phyloP scores from a whole-genome alignment of 805 yeast species.

The Saccharomycopsis sp. region DNA sequence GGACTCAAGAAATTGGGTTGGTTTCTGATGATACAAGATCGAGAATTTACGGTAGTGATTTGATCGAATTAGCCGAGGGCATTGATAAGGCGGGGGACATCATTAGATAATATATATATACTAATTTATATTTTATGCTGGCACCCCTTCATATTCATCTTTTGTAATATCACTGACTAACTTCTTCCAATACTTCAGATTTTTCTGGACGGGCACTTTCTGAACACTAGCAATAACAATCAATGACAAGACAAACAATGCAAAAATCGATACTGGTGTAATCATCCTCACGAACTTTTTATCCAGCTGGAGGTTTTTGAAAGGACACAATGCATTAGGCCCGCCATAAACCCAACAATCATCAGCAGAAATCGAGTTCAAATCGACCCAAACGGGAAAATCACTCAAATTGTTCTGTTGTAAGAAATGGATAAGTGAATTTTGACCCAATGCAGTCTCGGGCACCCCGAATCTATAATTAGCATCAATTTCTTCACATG shows the following conservation, averaged over 20 bases:
- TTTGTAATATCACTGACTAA: constrained; percentile 48
- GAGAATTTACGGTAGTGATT: constrained; percentile 48
- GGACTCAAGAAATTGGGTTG: constrained; percentile 41
- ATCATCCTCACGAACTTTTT: constrained; percentile 56
- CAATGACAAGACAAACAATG: constrained; percentile 43
- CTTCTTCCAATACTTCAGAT: constrained; percentile 59
- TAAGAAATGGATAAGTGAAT: constrained; percentile 23
- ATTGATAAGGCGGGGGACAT: constrained; percentile 24
- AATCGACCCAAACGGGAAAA: constrained; percentile 71
- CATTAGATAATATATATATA: constrained; percentile 9
- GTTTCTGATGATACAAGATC: constrained; percentile 31
- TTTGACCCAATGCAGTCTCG: constrained; percentile 40
- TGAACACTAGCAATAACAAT: constrained; percentile 49
- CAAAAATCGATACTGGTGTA: constrained; percentile 59
- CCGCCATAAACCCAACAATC: constrained; percentile 89
- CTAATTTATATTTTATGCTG: constrained; percentile 40
- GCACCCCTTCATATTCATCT: constrained; percentile 80
- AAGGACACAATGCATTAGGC: constrained; percentile 71
- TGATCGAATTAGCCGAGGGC: constrained; percentile 56
- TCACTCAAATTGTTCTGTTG: constrained; percentile 24
- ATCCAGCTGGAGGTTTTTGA: constrained; percentile 46
- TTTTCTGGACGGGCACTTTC: constrained; percentile 61
- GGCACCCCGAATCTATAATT: constrained; percentile 42
- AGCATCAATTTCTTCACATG: constrained; percentile 33
- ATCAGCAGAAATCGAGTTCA: constrained; percentile 66